phyloP scores from a whole-genome alignment of 164 flowering plant species.

The Annona squamosa region DNA sequence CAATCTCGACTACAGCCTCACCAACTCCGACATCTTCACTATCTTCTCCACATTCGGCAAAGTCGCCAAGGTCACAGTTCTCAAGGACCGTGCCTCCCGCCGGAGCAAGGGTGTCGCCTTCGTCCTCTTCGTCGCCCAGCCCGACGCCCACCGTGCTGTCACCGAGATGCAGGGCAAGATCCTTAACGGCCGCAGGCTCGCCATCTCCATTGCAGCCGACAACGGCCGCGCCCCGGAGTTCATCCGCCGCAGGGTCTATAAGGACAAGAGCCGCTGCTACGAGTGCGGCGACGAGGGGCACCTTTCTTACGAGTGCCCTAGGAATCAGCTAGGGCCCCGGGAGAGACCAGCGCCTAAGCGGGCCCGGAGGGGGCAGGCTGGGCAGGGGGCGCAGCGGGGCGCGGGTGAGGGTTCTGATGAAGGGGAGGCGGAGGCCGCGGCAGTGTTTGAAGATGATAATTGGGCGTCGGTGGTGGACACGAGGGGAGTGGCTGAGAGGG shows the following conservation, averaged over 20 bases:
- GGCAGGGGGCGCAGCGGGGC: neutral
- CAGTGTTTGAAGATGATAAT: constrained; percentile 52
- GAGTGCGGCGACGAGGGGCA: constrained; percentile 89
- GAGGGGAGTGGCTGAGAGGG: constrained; percentile 56
- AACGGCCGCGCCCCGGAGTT: constrained; percentile 88
- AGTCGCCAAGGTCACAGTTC: constrained; percentile 76
- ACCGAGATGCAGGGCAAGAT: constrained; percentile 59
- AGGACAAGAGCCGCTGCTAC: constrained; percentile 83
- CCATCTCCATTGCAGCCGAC: constrained; percentile 67
- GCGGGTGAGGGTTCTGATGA: constrained; percentile 14
- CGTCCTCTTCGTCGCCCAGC: constrained; percentile 61
- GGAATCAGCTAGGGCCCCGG: constrained; percentile 65
- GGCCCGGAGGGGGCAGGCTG: constrained; percentile 28
- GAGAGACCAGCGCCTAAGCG: constrained; percentile 61
- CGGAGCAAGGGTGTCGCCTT: constrained; percentile 82
- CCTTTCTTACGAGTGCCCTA: constrained; percentile 86
- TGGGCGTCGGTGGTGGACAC: constrained; percentile 87
- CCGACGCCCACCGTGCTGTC: constrained; percentile 62
- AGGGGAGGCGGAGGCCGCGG: constrained; percentile 28
- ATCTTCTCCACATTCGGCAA: constrained; percentile 96
- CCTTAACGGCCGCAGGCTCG: constrained; percentile 60
- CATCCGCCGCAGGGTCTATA: constrained; percentile 63
- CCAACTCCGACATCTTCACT: constrained; percentile 89
- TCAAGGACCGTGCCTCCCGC: constrained; percentile 65
- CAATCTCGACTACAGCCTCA: constrained; percentile 72